These are phyloP conservation scores for Malus fusca DNA, from an alignment of 306 rosid species.

Conservation along the genomic window DNA sequence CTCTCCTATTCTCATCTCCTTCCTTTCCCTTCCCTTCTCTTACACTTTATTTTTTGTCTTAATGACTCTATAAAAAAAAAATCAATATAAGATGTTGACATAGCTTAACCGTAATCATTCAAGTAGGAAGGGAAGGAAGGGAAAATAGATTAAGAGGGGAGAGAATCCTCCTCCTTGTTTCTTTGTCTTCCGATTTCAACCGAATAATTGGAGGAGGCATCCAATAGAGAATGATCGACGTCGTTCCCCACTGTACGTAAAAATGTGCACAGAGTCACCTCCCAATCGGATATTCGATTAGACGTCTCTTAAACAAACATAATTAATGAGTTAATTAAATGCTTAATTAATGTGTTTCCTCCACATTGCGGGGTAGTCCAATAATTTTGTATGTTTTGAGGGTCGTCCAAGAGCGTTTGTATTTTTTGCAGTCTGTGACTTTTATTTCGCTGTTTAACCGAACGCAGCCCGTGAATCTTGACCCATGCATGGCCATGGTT, in stretches of 20 bases:
- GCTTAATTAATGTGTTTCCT: not conserved
- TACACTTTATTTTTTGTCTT: no score
- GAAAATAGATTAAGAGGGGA: no score
- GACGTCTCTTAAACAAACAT: not conserved
- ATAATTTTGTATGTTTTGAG: not conserved
- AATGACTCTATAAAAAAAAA: no score
- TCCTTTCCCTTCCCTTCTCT: no score
- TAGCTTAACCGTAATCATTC: no score
- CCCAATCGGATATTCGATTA: not conserved
- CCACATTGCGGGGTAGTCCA: not conserved
- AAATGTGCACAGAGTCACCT: no score
- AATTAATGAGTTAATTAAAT: no score
- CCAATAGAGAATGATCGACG: not conserved
- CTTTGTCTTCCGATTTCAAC: not conserved
- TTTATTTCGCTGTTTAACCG: not conserved
- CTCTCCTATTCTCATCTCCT: no score
- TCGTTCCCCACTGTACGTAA: not conserved
- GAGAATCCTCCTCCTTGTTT: not conserved
- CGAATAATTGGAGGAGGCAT: not conserved
- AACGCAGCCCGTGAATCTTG: not conserved
- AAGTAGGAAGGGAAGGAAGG: no score
- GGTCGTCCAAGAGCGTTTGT: not conserved
- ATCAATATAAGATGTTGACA: no score
- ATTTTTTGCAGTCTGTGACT: not conserved
- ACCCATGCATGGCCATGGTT: not conserved